Evolutionary conservation across 2,329 filamentous ascomycete species (phyloP).

Genomic region (Paraconiothyrium sp.): DNA sequence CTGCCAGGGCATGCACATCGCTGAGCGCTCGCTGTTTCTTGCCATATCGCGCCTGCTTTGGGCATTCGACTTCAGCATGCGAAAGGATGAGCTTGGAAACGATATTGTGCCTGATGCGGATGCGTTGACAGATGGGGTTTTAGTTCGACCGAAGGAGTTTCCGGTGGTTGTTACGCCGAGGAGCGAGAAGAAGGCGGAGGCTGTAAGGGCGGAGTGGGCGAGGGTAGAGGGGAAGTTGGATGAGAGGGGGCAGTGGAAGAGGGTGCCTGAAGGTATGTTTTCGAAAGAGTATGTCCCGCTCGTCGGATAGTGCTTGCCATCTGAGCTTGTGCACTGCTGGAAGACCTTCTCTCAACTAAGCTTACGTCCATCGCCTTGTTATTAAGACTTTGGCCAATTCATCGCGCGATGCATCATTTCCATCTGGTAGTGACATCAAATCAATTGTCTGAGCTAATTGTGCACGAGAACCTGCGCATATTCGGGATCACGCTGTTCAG

Average conservation of each 20-base stretch:
- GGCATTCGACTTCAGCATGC: slow-evolving; percentile 36
- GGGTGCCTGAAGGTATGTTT: slow-evolving; percentile 17
- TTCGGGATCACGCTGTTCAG: no score
- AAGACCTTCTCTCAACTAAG: no score
- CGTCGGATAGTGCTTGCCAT: neutral
- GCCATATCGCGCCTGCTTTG: slow-evolving; percentile 41
- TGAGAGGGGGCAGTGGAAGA: slow-evolving; percentile 27
- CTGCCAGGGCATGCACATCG: slow-evolving; percentile 47
- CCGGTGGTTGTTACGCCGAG: slow-evolving; percentile 25
- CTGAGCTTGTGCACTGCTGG: no score
- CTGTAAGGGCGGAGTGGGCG: slow-evolving; percentile 28
- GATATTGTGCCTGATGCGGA: slow-evolving; percentile 18
- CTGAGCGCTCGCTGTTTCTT: slow-evolving; percentile 39
- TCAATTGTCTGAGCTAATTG: no score
- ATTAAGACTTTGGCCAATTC: no score
- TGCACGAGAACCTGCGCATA: no score
- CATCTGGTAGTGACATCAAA: no score
- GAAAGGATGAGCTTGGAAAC: slow-evolving; percentile 15
- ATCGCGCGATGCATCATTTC: no score
- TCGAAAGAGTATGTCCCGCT: slow-evolving; percentile 10
- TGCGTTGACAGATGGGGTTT: slow-evolving; percentile 21
- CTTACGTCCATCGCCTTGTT: no score
- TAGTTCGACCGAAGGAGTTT: slow-evolving; percentile 26
- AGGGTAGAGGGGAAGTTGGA: slow-evolving; percentile 24
- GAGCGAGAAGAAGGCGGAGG: slow-evolving; percentile 19